Evolutionary conservation across 495 filamentous ascomycete species (phyloP).

Genomic region (Bacidia rubella): DNA sequence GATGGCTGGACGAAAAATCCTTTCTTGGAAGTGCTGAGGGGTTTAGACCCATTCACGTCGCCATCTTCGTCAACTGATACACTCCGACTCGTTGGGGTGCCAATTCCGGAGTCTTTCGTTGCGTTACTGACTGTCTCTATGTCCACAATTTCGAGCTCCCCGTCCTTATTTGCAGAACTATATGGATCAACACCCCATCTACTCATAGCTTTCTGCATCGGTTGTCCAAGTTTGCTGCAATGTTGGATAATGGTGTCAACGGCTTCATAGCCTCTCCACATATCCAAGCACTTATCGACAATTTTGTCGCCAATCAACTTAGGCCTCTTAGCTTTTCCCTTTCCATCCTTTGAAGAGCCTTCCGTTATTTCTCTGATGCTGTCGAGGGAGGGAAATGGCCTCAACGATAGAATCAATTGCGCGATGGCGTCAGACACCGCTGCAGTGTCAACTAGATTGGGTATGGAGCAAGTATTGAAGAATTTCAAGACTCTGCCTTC

Average conservation of each 20-base stretch:
- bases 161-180: conserved; percentile 40
- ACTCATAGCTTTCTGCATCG: conserved; percentile 54
- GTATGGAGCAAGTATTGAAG: conserved; percentile 63
- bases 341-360: conserved; percentile 18
- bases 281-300: conserved; percentile 56
- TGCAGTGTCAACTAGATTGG: conserved; percentile 66
- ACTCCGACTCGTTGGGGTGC: conserved; percentile 47
- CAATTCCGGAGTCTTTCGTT: conserved; percentile 56
- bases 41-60: conserved; percentile 25
- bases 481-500: conserved; percentile 56
- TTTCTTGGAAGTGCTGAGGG: conserved; percentile 24
- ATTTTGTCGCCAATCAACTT: conserved; percentile 55
- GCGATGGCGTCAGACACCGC: conserved; percentile 54
- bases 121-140: conserved; percentile 30
- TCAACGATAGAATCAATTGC: conserved; percentile 46
- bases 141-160: conserved; percentile 55
- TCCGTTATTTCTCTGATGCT: conserved; percentile 49
- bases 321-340: conserved; percentile 31
- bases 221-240: conserved; percentile 57
- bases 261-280: conserved; percentile 61
- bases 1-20: conserved; percentile 55
- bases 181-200: conserved; percentile 68
- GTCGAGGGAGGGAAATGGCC: conserved; percentile 52
- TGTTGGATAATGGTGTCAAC: conserved; percentile 63
- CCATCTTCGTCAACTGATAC: conserved; percentile 33